A percentile compares a stretch with the other conserved stretches of the same genome.
phyloP scores from a whole-genome alignment of 2,329 filamentous ascomycete species.

The Dothistroma pini region DNA sequence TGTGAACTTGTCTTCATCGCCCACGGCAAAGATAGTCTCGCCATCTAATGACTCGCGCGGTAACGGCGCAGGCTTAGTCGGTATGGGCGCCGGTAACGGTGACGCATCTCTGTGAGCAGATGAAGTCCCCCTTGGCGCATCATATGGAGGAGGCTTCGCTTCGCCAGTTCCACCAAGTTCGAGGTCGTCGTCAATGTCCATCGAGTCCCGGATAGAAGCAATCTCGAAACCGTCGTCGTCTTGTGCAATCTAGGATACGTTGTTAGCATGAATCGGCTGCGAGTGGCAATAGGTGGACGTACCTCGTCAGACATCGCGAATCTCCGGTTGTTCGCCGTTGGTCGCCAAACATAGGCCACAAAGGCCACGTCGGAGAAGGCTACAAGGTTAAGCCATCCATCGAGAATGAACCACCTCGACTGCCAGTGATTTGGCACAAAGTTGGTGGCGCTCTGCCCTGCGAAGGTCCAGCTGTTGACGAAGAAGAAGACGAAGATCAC shows the following conservation, averaged over 20 bases:
- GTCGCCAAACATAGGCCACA: constrained; percentile 93
- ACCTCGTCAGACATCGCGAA: constrained; percentile 99
- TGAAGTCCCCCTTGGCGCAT: constrained; percentile 33
- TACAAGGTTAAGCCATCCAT: constrained; percentile 95
- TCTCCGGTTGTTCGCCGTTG: constrained; percentile 90
- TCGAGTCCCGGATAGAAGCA: constrained; percentile 75
- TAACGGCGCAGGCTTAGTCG: constrained; percentile 47
- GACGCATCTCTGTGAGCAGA: constrained; percentile 39
- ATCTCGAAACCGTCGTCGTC: constrained; percentile 99
- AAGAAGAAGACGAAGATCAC: constrained; percentile 99
- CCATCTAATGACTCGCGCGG: constrained; percentile 68
- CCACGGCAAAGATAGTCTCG: constrained; percentile 94
- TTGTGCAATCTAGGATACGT: constrained; percentile 67
- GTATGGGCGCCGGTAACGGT: constrained; percentile 52
- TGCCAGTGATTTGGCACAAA: constrained; percentile 98
- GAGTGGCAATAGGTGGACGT: constrained; percentile 26
- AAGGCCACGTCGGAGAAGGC: constrained; percentile 92
- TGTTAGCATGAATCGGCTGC: constrained; percentile 4
- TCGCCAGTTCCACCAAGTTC: constrained; percentile 35
- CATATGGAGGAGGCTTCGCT: constrained; percentile 35
- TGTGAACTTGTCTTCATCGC: constrained; percentile 80
- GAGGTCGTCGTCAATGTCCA: constrained; percentile 56
- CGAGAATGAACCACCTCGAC: constrained; percentile 92
- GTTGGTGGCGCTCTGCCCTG: constrained; percentile 75
- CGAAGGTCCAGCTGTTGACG: constrained; percentile 94